Evolutionary conservation across 148 eudicot species (phyloP).

Genomic region (Rhododendron griersonianum): DNA sequence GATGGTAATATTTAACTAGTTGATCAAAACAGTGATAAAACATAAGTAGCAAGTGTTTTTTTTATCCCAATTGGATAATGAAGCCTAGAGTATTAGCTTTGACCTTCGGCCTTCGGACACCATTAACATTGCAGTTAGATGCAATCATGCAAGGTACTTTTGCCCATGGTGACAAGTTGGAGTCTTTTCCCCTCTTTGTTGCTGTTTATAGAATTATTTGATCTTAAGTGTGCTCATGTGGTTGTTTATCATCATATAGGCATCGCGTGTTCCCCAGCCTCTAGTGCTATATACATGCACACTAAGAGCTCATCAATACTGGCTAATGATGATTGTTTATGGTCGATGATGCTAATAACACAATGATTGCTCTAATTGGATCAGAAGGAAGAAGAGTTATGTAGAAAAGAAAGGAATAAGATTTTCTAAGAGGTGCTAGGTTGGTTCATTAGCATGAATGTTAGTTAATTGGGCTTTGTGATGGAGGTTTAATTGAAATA

Average conservation of each 20-base stretch:
- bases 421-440: neutral
- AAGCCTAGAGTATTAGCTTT: slow-evolving; percentile 65
- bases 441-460: neutral
- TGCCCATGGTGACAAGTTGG: neutral
- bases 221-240: neutral
- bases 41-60: neutral
- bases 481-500: neutral
- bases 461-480: neutral
- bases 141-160: slow-evolving; percentile 58
- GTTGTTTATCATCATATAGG: neutral
- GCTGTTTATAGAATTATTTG: neutral
- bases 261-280: too few relatives aligned
- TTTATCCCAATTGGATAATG: slow-evolving; percentile 51
- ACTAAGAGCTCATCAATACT: neutral
- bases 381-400: neutral
- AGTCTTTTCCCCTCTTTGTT: neutral
- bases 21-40: neutral
- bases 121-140: slow-evolving; percentile 95
- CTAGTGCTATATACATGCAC: neutral
- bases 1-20: neutral
- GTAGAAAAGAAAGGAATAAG: neutral
- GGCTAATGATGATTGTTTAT: neutral
- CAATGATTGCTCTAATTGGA: neutral
- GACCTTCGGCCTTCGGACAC: slow-evolving; percentile 97
- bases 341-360: neutral